Evolutionary conservation across 805 yeast species (phyloP), one percentile per base, ranked within the genome.

Genomic region (Debaryomyces prosopidis): DNA sequence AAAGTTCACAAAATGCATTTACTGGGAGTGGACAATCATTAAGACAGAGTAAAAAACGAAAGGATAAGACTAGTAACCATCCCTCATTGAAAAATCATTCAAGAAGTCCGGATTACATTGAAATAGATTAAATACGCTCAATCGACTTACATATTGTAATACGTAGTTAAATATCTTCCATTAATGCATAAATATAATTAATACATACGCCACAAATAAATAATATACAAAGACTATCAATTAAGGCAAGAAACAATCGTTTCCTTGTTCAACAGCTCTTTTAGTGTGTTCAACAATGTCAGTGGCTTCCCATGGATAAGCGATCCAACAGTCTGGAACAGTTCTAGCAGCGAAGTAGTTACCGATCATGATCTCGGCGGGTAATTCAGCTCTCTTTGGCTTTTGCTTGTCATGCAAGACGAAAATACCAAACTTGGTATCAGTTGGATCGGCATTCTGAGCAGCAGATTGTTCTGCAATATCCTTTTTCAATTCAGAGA

Each of bases 231-330:
- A 12, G 7, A 30, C 14, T 30, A 30, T 30, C 26, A 34, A 17
- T 16, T 71, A 68, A 11, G 73, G 71, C 46, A 73, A 61, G 52
- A 72, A 72, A 6, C 71, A 76, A 58, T 87, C 91, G 57, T 86
- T 85, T 23, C 86, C 91, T 68, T 87, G 94, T 57, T 78, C 80
- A 50, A 82, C 74, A 34, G 92, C 91, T 72, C 69, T 81, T 65
- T 77, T 74, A 32, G 87, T 85, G 55, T 87, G 94, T 62, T 69
- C 72, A 18, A 84, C 89, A 58, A 87, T 86, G 63, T 87, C 91
- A 45, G 77, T 76, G 15, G 86, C 78, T 63, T 87, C 94, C 95
- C 95, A 87, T 38, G 95, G 95, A 58, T 87, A 87, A 17, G 94
- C 91, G 53, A 84, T 86, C 95, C 95, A 87, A 46, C 75, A 75